Base-by-base conservation (phyloP, 2,329 filamentous ascomycete species). In the Dothistroma septosporum region DNA sequence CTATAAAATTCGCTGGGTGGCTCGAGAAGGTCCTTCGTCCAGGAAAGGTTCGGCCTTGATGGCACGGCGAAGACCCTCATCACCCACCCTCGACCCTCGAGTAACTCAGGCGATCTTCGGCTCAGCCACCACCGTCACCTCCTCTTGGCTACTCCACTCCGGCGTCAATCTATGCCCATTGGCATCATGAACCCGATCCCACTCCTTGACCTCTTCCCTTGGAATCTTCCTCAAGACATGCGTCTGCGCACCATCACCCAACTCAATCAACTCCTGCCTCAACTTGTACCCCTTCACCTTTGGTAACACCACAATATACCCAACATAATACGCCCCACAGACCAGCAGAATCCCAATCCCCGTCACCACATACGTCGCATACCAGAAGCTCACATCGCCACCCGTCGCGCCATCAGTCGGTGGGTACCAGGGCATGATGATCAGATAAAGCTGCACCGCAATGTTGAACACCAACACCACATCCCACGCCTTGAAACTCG, bases 391-490 rank as follows among this genome's bases (percentile, higher is more conserved):
- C 1, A 90, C 87, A 59, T 87, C 83, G 0, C 87, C 87, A 0
- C 82, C 84, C 35, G 82, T 80, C 0, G 76, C 76, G 0, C 87
- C 87, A 0, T 77, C 80, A 0, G 78, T 77, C 0, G 88, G 88
- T 1, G 87, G 88, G 65, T 85, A 87, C 88, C 87, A 91, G 0
- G 88, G 87, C 80, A 89, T 88, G 16, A 86, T 79, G 1, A 91
- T 74, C 49, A 89, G 75, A 61, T 85, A 90, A 0, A 86, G 59
- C 55, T 88, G 83, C 0, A 85, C 75, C 0, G 84, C 70, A 50
- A 87, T 80, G 53, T 81, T 85, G 72, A 90, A 88, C 8, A 82
- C 67, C 1, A 90, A 72, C 0, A 82, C 77, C 0, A 80, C 56
- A 60, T 85, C 71, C 86, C 86, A 90, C 0, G 85, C 82, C 7